Evolutionary conservation across 225 moss, liverwort and hornwort species (phyloP).

Genomic region (Thuidium tamariscinum): DNA sequence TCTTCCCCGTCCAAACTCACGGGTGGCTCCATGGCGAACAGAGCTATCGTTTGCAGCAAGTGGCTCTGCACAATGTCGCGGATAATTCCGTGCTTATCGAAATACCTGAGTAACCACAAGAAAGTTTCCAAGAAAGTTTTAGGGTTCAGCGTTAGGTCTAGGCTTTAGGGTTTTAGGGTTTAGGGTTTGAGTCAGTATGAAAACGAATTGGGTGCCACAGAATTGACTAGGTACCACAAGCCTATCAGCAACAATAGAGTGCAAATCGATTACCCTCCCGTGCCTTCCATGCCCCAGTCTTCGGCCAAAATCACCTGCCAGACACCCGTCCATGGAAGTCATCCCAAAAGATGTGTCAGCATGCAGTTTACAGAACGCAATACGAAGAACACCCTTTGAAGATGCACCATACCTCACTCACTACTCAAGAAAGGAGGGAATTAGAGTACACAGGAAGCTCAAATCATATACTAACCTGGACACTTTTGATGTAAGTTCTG

Average conservation of each 20-base stretch:
- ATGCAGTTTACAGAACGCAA: not conserved
- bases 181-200: not conserved
- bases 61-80: slow-evolving; percentile 94
- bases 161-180: not conserved
- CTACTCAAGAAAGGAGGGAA: not conserved
- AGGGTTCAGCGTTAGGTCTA: not conserved
- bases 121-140: not conserved
- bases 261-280: slow-evolving; percentile 28
- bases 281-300: slow-evolving; percentile 54
- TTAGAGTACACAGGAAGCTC: not conserved
- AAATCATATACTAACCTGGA: slow-evolving; percentile 42
- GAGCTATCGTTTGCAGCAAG: slow-evolving; percentile 69
- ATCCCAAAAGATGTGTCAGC: not conserved
- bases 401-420: not conserved
- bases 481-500: slow-evolving; percentile 82
- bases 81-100: slow-evolving; percentile 82
- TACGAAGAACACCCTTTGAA: not conserved
- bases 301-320: slow-evolving; percentile 44
- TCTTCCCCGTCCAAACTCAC: slow-evolving; percentile 87
- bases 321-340: not conserved
- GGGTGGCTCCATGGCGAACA: slow-evolving; percentile 96
- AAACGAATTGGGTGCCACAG: not conserved
- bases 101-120: slow-evolving; percentile 36
- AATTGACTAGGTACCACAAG: not conserved
- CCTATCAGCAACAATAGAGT: not conserved